Conservation (phyloP, 352 stramenopile species). For the Globisporangium radiosum region DNA sequence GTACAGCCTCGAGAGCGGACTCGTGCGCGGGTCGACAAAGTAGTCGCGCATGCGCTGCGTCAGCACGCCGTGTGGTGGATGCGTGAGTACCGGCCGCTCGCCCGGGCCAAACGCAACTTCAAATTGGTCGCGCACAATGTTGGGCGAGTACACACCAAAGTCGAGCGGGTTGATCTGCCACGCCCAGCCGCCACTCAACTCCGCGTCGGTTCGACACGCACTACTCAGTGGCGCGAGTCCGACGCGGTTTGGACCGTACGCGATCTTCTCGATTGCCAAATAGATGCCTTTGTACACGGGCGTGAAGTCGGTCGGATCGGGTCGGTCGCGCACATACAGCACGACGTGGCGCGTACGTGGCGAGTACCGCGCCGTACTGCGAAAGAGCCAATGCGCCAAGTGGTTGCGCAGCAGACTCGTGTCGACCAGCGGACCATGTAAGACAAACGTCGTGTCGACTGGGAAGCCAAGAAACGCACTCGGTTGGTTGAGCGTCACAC, state of each 20-base stretch:
- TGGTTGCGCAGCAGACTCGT: slow-evolving; percentile 72
- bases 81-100: slow-evolving; percentile 40
- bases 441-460: slow-evolving; percentile 56
- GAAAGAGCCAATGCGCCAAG: slow-evolving; percentile 72
- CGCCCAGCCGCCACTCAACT: slow-evolving; percentile 63
- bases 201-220: slow-evolving; percentile 25
- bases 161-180: slow-evolving; percentile 77
- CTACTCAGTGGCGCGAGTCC: slow-evolving; percentile 21
- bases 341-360: slow-evolving; percentile 16
- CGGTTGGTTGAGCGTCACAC: slow-evolving; percentile 8
- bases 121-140: slow-evolving; percentile 52
- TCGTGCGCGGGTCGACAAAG: slow-evolving; percentile 43
- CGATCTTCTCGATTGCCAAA: too few relatives aligned
- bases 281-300: too few relatives aligned
- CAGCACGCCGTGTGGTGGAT: slow-evolving; percentile 19
- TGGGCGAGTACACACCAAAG: slow-evolving; percentile 28
- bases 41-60: slow-evolving; percentile 63
- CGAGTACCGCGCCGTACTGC: slow-evolving; percentile 60
- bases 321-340: too few relatives aligned
- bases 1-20: slow-evolving; percentile 47
- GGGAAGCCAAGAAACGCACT: slow-evolving; percentile 51
- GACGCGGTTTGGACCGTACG: too few relatives aligned
- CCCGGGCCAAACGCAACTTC: slow-evolving; percentile 10
- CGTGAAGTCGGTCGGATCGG: too few relatives aligned
- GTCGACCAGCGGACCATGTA: slow-evolving; percentile 74